Percentiles rank a stretch among this genome's conserved stretches.
Conservation (phyloP, 1,284 basidiomycete species). For the Pholiota adiposa region DNA sequence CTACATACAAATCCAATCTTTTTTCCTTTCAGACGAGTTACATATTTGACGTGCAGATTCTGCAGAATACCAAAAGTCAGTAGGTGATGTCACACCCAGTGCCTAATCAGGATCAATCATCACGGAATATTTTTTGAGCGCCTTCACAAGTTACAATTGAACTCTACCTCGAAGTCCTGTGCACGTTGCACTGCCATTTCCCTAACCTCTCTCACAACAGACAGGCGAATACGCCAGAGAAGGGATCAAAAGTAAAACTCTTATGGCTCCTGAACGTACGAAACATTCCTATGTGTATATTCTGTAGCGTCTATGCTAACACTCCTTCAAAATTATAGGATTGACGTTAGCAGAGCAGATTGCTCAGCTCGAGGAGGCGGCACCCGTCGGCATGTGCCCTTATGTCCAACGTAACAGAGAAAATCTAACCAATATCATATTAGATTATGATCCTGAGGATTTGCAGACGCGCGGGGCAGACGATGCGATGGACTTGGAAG, state of each 20-base stretch:
- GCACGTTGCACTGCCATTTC: too few species aligned
- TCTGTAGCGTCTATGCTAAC: background rate
- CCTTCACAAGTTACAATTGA: too few species aligned
- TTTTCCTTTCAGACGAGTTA: too few species aligned
- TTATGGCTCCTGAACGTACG: conserved; percentile 26
- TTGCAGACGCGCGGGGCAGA: conserved; percentile 41
- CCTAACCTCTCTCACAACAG: too few species aligned
- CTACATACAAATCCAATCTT: too few species aligned
- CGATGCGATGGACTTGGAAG: conserved; percentile 28
- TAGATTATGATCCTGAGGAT: conserved; percentile 84
- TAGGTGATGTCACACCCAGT: too few species aligned
- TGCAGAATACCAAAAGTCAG: too few species aligned
- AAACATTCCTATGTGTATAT: background rate
- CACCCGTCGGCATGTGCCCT: conserved; percentile 60
- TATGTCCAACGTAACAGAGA: background rate
- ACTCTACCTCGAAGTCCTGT: too few species aligned
- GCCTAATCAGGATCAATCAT: background rate
- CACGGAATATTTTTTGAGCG: background rate
- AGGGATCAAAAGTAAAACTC: background rate
- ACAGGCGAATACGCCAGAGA: background rate
- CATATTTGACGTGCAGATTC: too few species aligned
- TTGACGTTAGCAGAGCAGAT: conserved; percentile 82
- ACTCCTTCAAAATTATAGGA: conserved; percentile 38
- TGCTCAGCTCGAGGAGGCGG: conserved; percentile 73
- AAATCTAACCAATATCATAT: conserved; percentile 14